Evolutionary conservation across 2,329 filamentous ascomycete species (phyloP), one percentile per base, ranked within the genome.

Genomic region (Scedosporium apiospermum): DNA sequence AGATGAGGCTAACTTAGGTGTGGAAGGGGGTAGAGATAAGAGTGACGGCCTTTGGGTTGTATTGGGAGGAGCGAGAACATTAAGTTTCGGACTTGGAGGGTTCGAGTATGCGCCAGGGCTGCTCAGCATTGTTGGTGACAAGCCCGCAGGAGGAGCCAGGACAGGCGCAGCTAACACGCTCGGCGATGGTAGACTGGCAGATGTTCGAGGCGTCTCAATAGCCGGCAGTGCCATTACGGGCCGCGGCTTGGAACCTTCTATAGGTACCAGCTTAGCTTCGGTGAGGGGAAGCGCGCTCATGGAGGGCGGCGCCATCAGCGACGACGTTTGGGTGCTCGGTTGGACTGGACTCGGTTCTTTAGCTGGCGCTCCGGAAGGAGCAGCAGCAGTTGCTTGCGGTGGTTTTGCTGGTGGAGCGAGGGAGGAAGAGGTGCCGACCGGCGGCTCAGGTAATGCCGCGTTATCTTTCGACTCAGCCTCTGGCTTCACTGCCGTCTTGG

Each of bases 11-110:
- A 38, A 14, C 34, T 38, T 38, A 2, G 53, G 16, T 4, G 38
- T 14, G n/a, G 61, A 58, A 61, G 70, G 71, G 27, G 72, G 72
- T 68, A 74, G 72, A 14, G 72, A 74, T 7, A 74, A 66, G 26
- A 72, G 72, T 27, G 73, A 73, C 61, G 71, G 71, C 64, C 72
- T 68, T 63, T 76, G 76, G 14, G 72, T 69, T 9, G 75, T 74
- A 63, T 77, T 77, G n/a, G 77, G 78, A 12, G 72, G 74, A 38
- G 78, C 78, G n/a, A 80, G 73, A 26, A 79, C 71, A 61, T 76
- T 75, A 14, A 75, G 79, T 65, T 76, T 80, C 42, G 74, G 72
- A 60, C 70, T 70, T 67, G 71, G 72, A 1, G 72, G 70, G 9
- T 63, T 60, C 10, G 65, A 53, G 58, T 63, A 66, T 14, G 58